Percentiles rank a stretch among this genome's conserved stretches.
These are phyloP conservation scores for Capsella rubella DNA, from an alignment of 441 rosid genomes.

Conservation along the genomic window DNA sequence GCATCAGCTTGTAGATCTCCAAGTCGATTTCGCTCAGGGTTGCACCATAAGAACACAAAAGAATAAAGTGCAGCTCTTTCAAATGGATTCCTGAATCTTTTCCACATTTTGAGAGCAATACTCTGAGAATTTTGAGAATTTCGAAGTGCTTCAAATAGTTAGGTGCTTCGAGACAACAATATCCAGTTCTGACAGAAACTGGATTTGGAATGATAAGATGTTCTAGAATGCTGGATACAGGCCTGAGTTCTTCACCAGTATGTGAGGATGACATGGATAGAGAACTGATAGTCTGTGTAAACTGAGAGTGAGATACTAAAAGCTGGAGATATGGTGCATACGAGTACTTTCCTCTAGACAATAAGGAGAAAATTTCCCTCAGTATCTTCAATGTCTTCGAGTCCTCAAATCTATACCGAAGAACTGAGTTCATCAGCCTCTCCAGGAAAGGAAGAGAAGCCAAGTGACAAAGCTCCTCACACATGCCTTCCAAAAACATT, in stretches of 20 bases:
- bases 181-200: constrained; percentile 36
- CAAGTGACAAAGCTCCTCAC: constrained; percentile 58
- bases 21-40: constrained; percentile 76
- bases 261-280: constrained; percentile 51
- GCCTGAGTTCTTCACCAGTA: constrained; percentile 65
- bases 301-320: constrained; percentile 89
- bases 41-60: constrained; percentile 91
- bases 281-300: constrained; percentile 63
- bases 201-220: constrained; percentile 51
- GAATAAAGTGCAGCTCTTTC: constrained; percentile 69
- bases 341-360: constrained; percentile 67
- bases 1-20: constrained; percentile 75
- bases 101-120: constrained; percentile 60
- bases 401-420: constrained; percentile 85
- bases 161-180: constrained; percentile 46
- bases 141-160: constrained; percentile 60
- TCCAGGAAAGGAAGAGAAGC: constrained; percentile 74
- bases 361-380: constrained; percentile 53
- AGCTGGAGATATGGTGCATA: constrained; percentile 64
- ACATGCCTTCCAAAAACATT: constrained; percentile 57
- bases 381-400: constrained; percentile 63
- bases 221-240: constrained; percentile 81
- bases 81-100: constrained; percentile 66
- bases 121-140: constrained; percentile 74
- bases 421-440: constrained; percentile 68